These are phyloP conservation scores for Pelargonium cotyledonis DNA, from an alignment of 441 rosid genomes.

Conservation along the genomic window DNA sequence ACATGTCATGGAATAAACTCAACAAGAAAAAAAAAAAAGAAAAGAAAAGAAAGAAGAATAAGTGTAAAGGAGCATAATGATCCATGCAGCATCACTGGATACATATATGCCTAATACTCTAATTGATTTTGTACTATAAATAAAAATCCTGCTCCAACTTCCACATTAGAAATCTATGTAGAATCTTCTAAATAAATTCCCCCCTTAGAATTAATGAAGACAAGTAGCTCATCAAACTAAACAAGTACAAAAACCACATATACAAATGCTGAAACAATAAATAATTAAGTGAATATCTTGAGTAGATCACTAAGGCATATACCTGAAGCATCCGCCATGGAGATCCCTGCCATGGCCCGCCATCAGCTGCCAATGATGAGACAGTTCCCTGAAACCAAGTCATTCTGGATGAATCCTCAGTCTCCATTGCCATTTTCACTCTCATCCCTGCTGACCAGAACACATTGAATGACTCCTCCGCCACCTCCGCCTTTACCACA, in stretches of 20 bases:
- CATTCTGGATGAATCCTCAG: conserved; percentile 82
- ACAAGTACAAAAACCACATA: neutral
- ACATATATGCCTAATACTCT: neutral
- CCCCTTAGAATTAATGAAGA: neutral
- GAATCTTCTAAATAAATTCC: neutral
- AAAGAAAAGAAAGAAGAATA: neutral
- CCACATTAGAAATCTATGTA: neutral
- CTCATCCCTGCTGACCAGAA: conserved; percentile 90
- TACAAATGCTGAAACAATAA: neutral
- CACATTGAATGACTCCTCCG: conserved; percentile 60
- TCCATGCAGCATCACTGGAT: neutral
- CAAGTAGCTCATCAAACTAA: neutral
- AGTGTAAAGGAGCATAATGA: neutral
- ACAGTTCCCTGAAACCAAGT: conserved; percentile 97
- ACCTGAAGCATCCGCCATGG: conserved; percentile 94
- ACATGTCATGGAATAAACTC: neutral
- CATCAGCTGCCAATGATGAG: conserved; percentile 21
- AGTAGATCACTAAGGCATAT: neutral
- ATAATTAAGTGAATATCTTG: neutral
- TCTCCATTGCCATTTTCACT: conserved; percentile 96
- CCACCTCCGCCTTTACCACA: conserved; percentile 60
- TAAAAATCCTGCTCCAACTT: neutral
- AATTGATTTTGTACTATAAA: neutral
- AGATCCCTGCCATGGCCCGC: conserved; percentile 63
- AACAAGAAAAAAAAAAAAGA: neutral